A percentile compares a stretch with the other conserved stretches of the same genome.
Evolutionary conservation across 31 red algal species (phyloP).

Genomic region (Asparagopsis taxiformis): DNA sequence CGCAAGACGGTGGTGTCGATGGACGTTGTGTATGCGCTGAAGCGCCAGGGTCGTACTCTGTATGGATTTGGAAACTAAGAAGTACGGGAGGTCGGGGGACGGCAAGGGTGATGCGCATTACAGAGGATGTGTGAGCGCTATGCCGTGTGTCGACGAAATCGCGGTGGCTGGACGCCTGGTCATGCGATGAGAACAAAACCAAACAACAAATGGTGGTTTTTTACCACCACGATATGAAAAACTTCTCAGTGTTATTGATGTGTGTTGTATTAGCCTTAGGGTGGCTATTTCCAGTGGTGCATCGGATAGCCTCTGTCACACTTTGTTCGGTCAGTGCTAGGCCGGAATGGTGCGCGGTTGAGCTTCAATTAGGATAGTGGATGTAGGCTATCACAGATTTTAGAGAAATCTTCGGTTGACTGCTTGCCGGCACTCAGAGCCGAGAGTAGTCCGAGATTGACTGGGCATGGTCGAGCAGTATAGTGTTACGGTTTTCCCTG

Average conservation of each 20-base stretch:
- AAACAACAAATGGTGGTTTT: conserved; percentile 39
- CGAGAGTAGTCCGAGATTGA: too few relatives aligned
- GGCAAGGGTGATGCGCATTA: not conserved
- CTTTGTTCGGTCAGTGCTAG: not conserved
- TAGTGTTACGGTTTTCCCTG: too few relatives aligned
- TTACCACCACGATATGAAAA: conserved; percentile 37
- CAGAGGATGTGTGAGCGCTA: not conserved
- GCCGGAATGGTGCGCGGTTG: not conserved
- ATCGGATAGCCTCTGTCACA: not conserved
- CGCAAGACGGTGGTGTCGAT: conserved; percentile 98
- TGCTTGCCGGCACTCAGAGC: too few relatives aligned
- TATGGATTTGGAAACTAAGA: conserved; percentile 91
- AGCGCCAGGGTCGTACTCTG: conserved; percentile 98
- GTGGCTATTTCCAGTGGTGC: not conserved
- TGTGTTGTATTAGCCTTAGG: not conserved
- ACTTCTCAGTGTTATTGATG: not conserved
- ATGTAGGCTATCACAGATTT: too few relatives aligned
- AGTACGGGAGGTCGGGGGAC: not conserved
- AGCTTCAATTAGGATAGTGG: too few relatives aligned
- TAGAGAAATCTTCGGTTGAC: too few relatives aligned
- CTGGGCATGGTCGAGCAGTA: too few relatives aligned
- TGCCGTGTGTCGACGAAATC: not conserved
- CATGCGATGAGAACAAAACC: not conserved
- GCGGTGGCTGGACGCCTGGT: not conserved
- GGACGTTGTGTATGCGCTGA: conserved; percentile 99